phyloP scores from a whole-genome alignment of 129 eudicot species.

The Flaveria sonorensis region DNA sequence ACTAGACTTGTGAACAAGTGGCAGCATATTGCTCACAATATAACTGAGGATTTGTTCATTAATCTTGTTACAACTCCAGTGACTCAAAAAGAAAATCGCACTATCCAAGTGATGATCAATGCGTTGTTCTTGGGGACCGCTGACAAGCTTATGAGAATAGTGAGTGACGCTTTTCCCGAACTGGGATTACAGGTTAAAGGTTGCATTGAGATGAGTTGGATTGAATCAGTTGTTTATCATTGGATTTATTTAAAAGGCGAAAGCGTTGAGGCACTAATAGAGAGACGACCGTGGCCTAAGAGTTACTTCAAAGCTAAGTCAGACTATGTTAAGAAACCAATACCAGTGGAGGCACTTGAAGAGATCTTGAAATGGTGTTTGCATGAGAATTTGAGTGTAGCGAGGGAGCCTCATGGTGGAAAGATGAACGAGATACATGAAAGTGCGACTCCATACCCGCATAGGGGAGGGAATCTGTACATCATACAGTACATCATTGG shows the following conservation, averaged over 20 bases:
- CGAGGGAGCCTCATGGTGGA: not conserved
- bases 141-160: not conserved
- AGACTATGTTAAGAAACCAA: conserved; percentile 2
- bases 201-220: conserved; percentile 18
- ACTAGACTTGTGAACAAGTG: not conserved
- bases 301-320: not conserved
- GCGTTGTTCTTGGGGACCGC: conserved; percentile 4
- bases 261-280: conserved; percentile 5
- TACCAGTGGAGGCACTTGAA: not conserved
- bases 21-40: not conserved
- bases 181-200: not conserved
- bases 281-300: conserved; percentile 3
- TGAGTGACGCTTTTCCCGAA: not conserved
- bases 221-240: conserved; percentile 1
- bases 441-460: not conserved
- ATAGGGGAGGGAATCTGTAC: conserved; percentile 1
- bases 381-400: not conserved
- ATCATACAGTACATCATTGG: not conserved
- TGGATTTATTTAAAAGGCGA: not conserved
- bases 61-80: conserved; percentile 4
- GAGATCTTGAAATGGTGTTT: conserved; percentile 13
- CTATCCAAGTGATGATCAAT: not conserved
- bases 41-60: not conserved
- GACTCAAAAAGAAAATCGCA: not conserved
- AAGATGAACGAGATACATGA: conserved; percentile 2